Evolutionary conservation across 2,329 filamentous ascomycete species (phyloP).

Genomic region (Fusarium zealandicum): DNA sequence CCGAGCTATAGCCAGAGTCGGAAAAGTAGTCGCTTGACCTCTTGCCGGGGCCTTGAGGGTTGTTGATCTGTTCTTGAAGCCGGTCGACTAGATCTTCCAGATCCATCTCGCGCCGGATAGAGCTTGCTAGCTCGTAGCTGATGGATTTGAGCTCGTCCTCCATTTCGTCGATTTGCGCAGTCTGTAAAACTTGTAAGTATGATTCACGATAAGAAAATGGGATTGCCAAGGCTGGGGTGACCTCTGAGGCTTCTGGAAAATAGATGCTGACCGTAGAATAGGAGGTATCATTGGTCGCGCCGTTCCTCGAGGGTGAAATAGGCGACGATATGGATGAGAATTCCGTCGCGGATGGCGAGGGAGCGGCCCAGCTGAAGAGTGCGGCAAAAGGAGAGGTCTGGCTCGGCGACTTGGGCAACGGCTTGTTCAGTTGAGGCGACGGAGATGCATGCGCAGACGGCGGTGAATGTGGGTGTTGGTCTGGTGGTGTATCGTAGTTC

Average conservation of each 20-base stretch:
- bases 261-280: conserved; percentile 38
- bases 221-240: conserved; percentile 47
- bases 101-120: conserved; percentile 95
- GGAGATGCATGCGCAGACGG: conserved; percentile 38
- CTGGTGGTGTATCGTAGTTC: conserved; percentile 38
- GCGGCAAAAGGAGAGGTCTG: conserved; percentile 57
- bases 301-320: conserved; percentile 52
- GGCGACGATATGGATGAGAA: conserved; percentile 64
- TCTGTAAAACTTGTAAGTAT: conserved; percentile 57
- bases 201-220: conserved; percentile 59
- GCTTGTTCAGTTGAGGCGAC: conserved; percentile 59
- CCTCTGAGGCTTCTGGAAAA: conserved; percentile 49
- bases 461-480: conserved; percentile 39
- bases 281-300: conserved; percentile 44
- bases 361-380: conserved; percentile 61
- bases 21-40: conserved; percentile 98
- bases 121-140: conserved; percentile 88
- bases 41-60: conserved; percentile 65
- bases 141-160: conserved; percentile 95
- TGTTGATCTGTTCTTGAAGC: conserved; percentile 77
- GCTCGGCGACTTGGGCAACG: conserved; percentile 61
- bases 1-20: conserved; percentile 88
- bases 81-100: conserved; percentile 92
- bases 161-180: conserved; percentile 78
- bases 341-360: conserved; percentile 57